A percentile compares a stretch with the other conserved stretches of the same genome.
Evolutionary conservation across 805 yeast genomes (phyloP).

Genomic region (Yamadazyma nakazawae): DNA sequence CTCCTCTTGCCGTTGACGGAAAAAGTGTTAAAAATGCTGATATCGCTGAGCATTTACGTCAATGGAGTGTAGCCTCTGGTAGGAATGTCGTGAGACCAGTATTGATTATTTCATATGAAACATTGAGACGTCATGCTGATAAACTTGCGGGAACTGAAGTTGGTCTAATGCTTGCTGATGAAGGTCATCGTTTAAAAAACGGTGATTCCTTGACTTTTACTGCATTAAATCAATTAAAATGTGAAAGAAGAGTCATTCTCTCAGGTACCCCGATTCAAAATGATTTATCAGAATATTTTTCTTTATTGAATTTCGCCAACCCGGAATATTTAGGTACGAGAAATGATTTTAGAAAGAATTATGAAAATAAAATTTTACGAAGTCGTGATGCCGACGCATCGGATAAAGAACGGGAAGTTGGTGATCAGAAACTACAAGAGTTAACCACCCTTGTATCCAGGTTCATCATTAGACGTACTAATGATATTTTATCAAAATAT

Average conservation of each 20-base stretch:
- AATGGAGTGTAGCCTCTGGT: slow-evolving; percentile 88
- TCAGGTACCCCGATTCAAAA: slow-evolving; percentile 98
- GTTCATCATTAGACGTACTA: slow-evolving; percentile 91
- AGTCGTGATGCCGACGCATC: slow-evolving; percentile 90
- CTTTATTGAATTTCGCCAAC: slow-evolving; percentile 85
- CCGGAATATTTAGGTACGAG: slow-evolving; percentile 90
- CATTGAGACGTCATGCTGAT: slow-evolving; percentile 80
- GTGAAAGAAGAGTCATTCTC: slow-evolving; percentile 83
- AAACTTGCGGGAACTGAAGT: slow-evolving; percentile 72
- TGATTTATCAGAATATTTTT: slow-evolving; percentile 90
- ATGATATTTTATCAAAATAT: slow-evolving; percentile 90
- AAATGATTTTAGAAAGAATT: slow-evolving; percentile 77
- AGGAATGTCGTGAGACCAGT: slow-evolving; percentile 90
- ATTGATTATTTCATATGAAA: slow-evolving; percentile 89
- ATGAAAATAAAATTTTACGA: slow-evolving; percentile 71
- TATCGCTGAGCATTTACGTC: slow-evolving; percentile 61
- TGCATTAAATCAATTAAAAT: slow-evolving; percentile 77
- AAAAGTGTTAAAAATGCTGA: slow-evolving; percentile 71
- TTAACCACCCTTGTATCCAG: slow-evolving; percentile 75
- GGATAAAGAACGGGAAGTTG: slow-evolving; percentile 67
- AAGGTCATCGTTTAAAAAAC: slow-evolving; percentile 47
- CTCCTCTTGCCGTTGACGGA: slow-evolving; percentile 92
- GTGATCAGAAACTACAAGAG: slow-evolving; percentile 67
- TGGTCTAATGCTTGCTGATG: slow-evolving; percentile 71
- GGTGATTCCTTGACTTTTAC: slow-evolving; percentile 92